phyloP scores from a whole-genome alignment of 2,329 filamentous ascomycete species.

The Pseudogymnoascus sp. region DNA sequence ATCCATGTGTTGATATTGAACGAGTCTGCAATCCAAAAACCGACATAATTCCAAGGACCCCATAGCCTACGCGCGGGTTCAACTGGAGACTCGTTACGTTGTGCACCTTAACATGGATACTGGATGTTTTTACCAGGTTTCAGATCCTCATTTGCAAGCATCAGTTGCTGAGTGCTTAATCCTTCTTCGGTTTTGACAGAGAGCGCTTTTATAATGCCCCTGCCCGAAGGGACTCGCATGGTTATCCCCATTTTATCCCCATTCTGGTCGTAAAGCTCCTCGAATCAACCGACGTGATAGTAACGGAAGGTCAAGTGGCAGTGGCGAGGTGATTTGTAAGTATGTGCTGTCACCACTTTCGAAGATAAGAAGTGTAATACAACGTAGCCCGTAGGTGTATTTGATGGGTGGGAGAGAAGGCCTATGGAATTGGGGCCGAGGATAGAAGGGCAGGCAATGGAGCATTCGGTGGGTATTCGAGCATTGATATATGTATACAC shows the following conservation, averaged over 20 bases:
- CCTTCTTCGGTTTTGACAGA: conserved; percentile 69
- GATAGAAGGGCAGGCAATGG: background rate
- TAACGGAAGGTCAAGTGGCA: background rate
- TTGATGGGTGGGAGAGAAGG: background rate
- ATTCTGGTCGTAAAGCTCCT: background rate
- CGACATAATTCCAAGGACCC: conserved; percentile 81
- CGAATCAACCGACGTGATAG: background rate
- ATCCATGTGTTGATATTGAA: conserved; percentile 94
- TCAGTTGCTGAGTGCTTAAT: conserved; percentile 68
- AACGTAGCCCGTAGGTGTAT: background rate
- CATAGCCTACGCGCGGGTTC: conserved; percentile 74
- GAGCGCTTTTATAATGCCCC: conserved; percentile 31
- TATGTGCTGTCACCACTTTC: background rate
- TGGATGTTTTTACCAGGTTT: conserved; percentile 43
- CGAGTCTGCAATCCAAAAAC: conserved; percentile 77
- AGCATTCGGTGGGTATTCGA: background rate
- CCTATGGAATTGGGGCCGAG: background rate
- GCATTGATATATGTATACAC: background rate
- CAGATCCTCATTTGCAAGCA: conserved; percentile 78
- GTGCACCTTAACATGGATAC: conserved; percentile 13
- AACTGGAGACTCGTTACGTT: conserved; percentile 42
- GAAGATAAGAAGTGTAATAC: background rate
- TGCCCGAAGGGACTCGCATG: background rate
- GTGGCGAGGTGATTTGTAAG: background rate
- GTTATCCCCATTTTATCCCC: background rate